These are phyloP conservation scores for Trichoderma polysporum DNA, from an alignment of 2,329 filamentous ascomycete genomes.

Conservation along the genomic window DNA sequence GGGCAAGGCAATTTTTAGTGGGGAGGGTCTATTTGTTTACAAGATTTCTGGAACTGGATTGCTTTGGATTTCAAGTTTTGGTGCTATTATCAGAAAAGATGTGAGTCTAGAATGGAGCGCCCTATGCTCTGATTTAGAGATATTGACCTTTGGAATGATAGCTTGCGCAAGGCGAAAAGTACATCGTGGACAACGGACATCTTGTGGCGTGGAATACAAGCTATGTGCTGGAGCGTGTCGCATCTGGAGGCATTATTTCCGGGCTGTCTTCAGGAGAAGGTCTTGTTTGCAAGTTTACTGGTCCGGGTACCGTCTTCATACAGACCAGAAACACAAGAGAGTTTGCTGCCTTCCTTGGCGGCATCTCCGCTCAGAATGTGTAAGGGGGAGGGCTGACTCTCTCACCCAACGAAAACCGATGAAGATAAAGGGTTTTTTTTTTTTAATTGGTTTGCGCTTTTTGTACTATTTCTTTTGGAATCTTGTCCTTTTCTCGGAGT, in stretches of 20 bases:
- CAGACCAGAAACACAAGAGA: slow-evolving; percentile 82
- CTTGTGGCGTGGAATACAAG: slow-evolving; percentile 96
- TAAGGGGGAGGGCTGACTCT: slow-evolving; percentile 14
- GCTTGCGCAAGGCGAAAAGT: slow-evolving; percentile 72
- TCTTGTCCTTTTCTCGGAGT: not conserved
- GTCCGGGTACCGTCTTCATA: slow-evolving; percentile 85
- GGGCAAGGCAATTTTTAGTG: slow-evolving; percentile 88
- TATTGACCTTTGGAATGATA: slow-evolving; percentile 26
- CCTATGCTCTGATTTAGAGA: not conserved
- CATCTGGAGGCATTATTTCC: slow-evolving; percentile 92
- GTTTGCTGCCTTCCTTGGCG: slow-evolving; percentile 53
- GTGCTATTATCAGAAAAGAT: slow-evolving; percentile 92
- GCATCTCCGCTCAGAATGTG: slow-evolving; percentile 40
- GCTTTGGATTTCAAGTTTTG: slow-evolving; percentile 88
- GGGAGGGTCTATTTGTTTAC: slow-evolving; percentile 89
- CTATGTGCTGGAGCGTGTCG: slow-evolving; percentile 85
- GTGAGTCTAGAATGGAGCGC: slow-evolving; percentile 51
- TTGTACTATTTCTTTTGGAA: not conserved
- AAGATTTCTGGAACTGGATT: slow-evolving; percentile 79
- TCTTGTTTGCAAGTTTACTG: slow-evolving; percentile 90
- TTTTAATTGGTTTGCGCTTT: not conserved
- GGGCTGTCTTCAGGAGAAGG: slow-evolving; percentile 79
- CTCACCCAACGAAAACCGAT: not conserved
- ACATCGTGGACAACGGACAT: slow-evolving; percentile 90
- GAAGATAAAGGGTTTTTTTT: not conserved